Percentiles rank a stretch among this genome's conserved stretches.
phyloP scores from a whole-genome alignment of 2,329 filamentous ascomycete species.

The Colletotrichum nymphaeae region DNA sequence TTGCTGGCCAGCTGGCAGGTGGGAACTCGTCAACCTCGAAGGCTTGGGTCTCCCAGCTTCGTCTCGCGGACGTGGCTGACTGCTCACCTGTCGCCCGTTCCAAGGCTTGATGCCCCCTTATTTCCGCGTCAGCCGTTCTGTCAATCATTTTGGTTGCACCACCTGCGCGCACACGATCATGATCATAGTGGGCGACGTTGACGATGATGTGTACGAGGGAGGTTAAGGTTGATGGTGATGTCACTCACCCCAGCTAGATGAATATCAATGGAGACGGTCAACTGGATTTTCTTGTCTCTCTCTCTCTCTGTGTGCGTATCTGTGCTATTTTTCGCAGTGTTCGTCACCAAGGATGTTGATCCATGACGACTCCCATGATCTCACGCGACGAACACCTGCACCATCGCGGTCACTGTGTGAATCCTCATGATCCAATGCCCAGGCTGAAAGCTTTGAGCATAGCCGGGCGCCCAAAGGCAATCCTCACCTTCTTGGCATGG shows the following conservation, averaged over 20 bases:
- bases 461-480: neutral
- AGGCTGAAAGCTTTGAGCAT: neutral
- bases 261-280: neutral
- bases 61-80: constrained; percentile 7
- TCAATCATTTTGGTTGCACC: neutral
- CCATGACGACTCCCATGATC: constrained; percentile 15
- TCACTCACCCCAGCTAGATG: neutral
- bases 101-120: neutral
- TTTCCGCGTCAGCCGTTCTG: constrained; percentile 7
- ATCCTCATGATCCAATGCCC: neutral
- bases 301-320: neutral
- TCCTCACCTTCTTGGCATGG: neutral
- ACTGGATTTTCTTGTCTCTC: neutral
- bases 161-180: neutral
- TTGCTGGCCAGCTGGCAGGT: constrained; percentile 23
- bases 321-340: neutral
- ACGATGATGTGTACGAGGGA: constrained; percentile 1
- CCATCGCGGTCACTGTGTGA: neutral
- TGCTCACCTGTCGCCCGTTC: constrained; percentile 3
- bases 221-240: constrained; percentile 13
- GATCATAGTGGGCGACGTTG: neutral
- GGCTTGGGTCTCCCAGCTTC: constrained; percentile 8
- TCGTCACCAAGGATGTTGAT: constrained; percentile 8
- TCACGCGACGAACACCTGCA: constrained; percentile 4
- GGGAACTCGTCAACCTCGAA: neutral